Percentiles rank a stretch among this genome's conserved stretches.
phyloP scores from a whole-genome alignment of 208 protist genomes.

The Leishmania turanica region DNA sequence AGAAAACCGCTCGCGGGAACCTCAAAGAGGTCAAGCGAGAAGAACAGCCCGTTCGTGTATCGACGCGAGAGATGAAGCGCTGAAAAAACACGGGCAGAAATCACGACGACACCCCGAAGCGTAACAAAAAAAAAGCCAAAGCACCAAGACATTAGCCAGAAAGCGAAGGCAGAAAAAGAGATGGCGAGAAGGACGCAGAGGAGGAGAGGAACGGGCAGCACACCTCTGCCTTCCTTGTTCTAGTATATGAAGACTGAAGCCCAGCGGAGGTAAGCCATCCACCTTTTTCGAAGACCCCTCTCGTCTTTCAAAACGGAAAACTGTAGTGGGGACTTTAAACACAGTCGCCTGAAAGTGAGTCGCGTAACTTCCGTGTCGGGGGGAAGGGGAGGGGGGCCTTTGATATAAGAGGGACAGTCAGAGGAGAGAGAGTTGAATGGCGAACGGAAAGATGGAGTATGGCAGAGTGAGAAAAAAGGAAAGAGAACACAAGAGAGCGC shows the following conservation, averaged over 20 bases:
- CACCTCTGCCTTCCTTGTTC: not conserved
- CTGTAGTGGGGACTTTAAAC: not conserved
- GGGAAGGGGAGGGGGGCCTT: not conserved
- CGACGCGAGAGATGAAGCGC: not conserved
- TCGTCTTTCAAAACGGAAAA: not conserved
- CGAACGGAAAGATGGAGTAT: not conserved
- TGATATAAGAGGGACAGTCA: not conserved
- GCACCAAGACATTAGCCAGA: constrained; percentile 4
- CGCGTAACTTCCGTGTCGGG: not conserved
- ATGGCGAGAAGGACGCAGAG: constrained; percentile 10
- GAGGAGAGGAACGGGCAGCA: constrained; percentile 1
- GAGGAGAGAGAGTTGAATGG: not conserved
- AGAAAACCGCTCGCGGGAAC: not conserved
- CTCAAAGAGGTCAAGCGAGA: not conserved
- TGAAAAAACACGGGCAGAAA: not conserved
- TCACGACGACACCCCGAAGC: not conserved
- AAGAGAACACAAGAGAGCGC: constrained; percentile 1
- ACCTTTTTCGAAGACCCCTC: not conserved
- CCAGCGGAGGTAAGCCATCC: not conserved
- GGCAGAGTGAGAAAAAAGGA: not conserved
- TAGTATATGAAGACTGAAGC: not conserved
- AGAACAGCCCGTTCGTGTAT: not conserved
- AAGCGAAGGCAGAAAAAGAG: constrained; percentile 7
- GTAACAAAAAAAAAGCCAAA: constrained; percentile 3
- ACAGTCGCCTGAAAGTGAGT: not conserved